A percentile compares a stretch with the other conserved stretches of the same genome.
phyloP scores from a whole-genome alignment of 2,329 filamentous ascomycete species.

The Emergomyces orientalis region DNA sequence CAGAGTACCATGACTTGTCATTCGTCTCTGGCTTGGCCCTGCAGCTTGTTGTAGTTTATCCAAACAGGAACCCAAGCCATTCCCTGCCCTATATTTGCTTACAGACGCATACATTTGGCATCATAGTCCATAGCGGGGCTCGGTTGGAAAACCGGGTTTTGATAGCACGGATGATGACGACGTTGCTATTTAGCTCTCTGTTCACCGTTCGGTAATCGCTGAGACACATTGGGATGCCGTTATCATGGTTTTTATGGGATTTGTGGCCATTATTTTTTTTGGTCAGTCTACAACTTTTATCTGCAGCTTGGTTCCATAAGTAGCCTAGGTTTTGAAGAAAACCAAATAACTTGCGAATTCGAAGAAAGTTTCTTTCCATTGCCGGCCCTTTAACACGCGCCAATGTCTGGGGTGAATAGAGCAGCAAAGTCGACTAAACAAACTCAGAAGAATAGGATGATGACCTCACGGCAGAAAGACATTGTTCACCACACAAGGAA shows the following conservation, averaged over 20 bases:
- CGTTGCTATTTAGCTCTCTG: neutral
- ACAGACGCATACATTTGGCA: neutral
- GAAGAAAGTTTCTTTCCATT: neutral
- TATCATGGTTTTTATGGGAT: neutral
- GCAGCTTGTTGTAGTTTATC: neutral
- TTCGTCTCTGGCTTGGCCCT: neutral
- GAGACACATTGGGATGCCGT: neutral
- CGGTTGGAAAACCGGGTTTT: neutral
- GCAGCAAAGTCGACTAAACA: neutral
- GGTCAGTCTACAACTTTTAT: neutral
- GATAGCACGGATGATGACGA: neutral
- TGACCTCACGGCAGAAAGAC: neutral
- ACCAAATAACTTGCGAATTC: neutral
- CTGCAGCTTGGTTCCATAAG: neutral
- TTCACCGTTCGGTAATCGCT: neutral
- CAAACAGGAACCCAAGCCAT: neutral
- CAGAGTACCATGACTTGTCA: neutral
- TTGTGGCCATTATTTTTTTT: neutral
- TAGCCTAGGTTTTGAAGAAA: neutral
- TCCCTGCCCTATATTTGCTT: neutral
- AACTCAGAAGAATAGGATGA: neutral
- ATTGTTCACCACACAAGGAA: neutral
- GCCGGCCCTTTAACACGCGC: neutral
- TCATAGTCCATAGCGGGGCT: neutral
- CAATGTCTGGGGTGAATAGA: neutral